These are phyloP conservation scores for Xylariomycetidae sp. DNA, from an alignment of 2,329 filamentous ascomycete genomes.

Conservation along the genomic window DNA sequence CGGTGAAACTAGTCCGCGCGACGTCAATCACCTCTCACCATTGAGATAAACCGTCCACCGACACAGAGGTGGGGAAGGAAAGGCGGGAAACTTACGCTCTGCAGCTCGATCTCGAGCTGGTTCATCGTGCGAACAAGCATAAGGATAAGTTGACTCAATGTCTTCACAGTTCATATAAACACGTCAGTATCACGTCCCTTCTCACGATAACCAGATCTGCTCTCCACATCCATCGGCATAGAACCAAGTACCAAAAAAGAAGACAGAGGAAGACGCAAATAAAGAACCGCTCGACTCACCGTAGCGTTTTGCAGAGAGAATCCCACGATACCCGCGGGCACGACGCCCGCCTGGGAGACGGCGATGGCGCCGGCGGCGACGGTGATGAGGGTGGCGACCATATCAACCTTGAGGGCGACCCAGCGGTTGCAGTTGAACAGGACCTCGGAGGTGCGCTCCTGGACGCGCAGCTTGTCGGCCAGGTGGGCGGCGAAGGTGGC, in stretches of 20 bases:
- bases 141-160: conserved; percentile 47
- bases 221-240: neutral
- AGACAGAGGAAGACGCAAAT: too few species aligned
- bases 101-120: conserved; percentile 52
- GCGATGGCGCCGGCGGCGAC: conserved; percentile 49
- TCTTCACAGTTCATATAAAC: conserved; percentile 14
- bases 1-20: conserved; percentile 36
- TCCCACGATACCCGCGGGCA: conserved; percentile 49
- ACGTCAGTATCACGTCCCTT: too few species aligned
- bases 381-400: conserved; percentile 48
- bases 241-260: neutral
- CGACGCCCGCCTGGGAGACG: conserved; percentile 39
- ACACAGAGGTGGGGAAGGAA: neutral
- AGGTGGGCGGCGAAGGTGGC: conserved; percentile 43
- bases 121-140: conserved; percentile 50
- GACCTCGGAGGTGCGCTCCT: conserved; percentile 42
- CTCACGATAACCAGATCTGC: too few species aligned
- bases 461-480: conserved; percentile 44
- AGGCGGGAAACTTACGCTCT: conserved; percentile 39
- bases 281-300: too few species aligned
- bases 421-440: conserved; percentile 54
- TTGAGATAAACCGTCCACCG: too few species aligned
- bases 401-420: conserved; percentile 50
- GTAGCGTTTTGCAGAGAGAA: conserved; percentile 54
- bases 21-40: conserved; percentile 3